phyloP scores from a whole-genome alignment of 805 yeast genomes.

The Saturnispora besseyi region DNA sequence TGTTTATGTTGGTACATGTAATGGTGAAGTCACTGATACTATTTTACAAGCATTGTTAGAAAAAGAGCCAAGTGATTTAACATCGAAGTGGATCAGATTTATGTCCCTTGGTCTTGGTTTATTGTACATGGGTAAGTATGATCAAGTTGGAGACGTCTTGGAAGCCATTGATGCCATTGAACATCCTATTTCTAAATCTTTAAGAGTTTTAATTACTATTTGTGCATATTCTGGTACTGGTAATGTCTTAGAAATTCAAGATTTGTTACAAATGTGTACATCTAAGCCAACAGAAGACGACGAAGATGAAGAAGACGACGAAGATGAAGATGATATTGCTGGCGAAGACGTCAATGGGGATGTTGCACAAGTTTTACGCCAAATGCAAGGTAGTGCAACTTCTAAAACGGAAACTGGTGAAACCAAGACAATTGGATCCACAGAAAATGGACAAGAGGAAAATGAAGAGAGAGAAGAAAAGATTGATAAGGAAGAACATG shows the following conservation, averaged over 20 bases:
- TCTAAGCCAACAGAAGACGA: slow-evolving; percentile 51
- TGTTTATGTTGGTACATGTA: slow-evolving; percentile 89
- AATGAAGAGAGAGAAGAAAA: slow-evolving; percentile 29
- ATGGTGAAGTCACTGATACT: slow-evolving; percentile 90
- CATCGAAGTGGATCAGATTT: slow-evolving; percentile 81
- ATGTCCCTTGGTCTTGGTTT: slow-evolving; percentile 88
- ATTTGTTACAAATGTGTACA: slow-evolving; percentile 80
- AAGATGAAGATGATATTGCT: slow-evolving; percentile 28
- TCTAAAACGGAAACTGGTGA: slow-evolving; percentile 21
- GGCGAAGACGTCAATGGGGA: slow-evolving; percentile 22
- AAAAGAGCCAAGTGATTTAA: slow-evolving; percentile 66
- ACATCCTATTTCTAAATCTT: slow-evolving; percentile 84
- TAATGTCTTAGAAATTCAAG: slow-evolving; percentile 89
- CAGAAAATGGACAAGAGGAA: slow-evolving; percentile 27
- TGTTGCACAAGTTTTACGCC: slow-evolving; percentile 24
- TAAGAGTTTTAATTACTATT: slow-evolving; percentile 81
- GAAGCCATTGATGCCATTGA: slow-evolving; percentile 93
- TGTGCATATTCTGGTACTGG: slow-evolving; percentile 98
- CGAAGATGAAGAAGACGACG: slow-evolving; percentile 53
- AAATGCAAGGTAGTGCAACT: slow-evolving; percentile 13
- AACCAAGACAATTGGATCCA: slow-evolving; percentile 19
- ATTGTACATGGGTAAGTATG: slow-evolving; percentile 87
- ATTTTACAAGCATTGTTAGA: slow-evolving; percentile 86
- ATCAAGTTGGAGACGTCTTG: slow-evolving; percentile 86
- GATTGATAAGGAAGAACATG: slow-evolving; percentile 29